Percentiles rank a stretch among this genome's conserved stretches.
phyloP scores from a whole-genome alignment of 768 basidiomycete genomes.

The Pholiota molesta region DNA sequence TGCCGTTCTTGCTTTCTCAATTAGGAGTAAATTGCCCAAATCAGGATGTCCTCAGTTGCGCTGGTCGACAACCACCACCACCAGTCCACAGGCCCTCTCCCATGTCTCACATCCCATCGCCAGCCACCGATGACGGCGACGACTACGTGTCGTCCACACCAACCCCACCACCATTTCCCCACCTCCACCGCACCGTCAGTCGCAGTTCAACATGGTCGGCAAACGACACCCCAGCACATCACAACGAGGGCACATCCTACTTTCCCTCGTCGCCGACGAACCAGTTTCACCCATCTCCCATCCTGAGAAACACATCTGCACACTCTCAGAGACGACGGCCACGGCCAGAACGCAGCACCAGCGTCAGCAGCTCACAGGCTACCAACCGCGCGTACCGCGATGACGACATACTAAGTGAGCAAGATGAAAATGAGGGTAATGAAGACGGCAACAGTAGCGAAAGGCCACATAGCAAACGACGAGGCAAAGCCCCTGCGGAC shows the following conservation, averaged over 20 bases:
- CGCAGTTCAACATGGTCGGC: constrained; percentile 63
- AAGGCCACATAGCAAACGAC: constrained; percentile 27
- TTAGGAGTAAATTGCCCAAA: constrained; percentile 18
- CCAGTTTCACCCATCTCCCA: constrained; percentile 43
- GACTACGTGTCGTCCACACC: constrained; percentile 44
- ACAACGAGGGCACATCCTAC: constrained; percentile 72
- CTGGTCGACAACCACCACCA: constrained; percentile 20
- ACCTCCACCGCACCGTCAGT: constrained; percentile 47
- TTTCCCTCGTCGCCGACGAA: constrained; percentile 55
- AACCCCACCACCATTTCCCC: constrained; percentile 32
- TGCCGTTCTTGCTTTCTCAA: constrained; percentile 25
- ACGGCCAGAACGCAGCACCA: constrained; percentile 55
- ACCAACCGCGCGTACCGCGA: constrained; percentile 49
- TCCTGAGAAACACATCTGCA: constrained; percentile 52
- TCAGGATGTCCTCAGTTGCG: constrained; percentile 22
- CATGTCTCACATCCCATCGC: constrained; percentile 33
- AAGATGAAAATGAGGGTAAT: constrained; percentile 33
- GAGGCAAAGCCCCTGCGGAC: constrained; percentile 48
- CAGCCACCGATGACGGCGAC: constrained; percentile 37
- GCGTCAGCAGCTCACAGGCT: constrained; percentile 60
- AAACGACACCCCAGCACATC: constrained; percentile 62
- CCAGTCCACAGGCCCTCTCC: constrained; percentile 20
- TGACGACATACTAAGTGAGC: constrained; percentile 52
- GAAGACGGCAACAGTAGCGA: constrained; percentile 37
- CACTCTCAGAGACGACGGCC: constrained; percentile 47